Conservation (phyloP, 768 basidiomycete species). For the Hydnomerulius pinastri region DNA sequence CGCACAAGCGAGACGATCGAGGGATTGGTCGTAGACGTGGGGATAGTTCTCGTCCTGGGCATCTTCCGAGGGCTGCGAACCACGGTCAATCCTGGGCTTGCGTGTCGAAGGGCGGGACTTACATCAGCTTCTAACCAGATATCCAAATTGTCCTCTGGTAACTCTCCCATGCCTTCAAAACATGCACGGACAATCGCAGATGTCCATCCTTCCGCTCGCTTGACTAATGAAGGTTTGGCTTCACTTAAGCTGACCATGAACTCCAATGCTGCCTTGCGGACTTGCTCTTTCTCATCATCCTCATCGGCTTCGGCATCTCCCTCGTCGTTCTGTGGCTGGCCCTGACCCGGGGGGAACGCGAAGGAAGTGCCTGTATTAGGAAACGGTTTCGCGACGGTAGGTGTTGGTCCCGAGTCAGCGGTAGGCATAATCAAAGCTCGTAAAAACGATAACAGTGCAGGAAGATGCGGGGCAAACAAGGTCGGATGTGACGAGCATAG, state of each 20-base stretch:
- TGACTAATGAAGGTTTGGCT: constrained; percentile 68
- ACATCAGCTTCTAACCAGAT: constrained; percentile 79
- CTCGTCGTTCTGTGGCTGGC: constrained; percentile 30
- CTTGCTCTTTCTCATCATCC: constrained; percentile 67
- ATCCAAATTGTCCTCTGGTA: constrained; percentile 60
- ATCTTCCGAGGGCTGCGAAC: constrained; percentile 60
- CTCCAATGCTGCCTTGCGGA: constrained; percentile 75
- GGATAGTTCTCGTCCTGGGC: constrained; percentile 64
- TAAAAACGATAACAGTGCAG: constrained; percentile 67
- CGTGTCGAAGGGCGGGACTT: constrained; percentile 30
- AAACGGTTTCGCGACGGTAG: constrained; percentile 50
- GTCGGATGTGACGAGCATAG: constrained; percentile 66
- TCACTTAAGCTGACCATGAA: constrained; percentile 84
- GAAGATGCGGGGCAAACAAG: constrained; percentile 75
- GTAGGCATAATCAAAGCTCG: constrained; percentile 69
- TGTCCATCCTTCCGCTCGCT: constrained; percentile 70
- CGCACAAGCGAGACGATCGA: constrained; percentile 81
- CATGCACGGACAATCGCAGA: constrained; percentile 71
- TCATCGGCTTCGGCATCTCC: constrained; percentile 42
- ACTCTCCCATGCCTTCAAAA: constrained; percentile 80
- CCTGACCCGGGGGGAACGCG: constrained; percentile 39
- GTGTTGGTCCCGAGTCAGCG: constrained; percentile 54
- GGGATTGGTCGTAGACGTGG: constrained; percentile 77
- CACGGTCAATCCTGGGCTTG: neutral
- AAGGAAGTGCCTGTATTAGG: constrained; percentile 38